Evolutionary conservation across 805 yeast genomes (phyloP), one percentile per base, ranked within the genome.

Genomic region (Komagataella pastoris): DNA sequence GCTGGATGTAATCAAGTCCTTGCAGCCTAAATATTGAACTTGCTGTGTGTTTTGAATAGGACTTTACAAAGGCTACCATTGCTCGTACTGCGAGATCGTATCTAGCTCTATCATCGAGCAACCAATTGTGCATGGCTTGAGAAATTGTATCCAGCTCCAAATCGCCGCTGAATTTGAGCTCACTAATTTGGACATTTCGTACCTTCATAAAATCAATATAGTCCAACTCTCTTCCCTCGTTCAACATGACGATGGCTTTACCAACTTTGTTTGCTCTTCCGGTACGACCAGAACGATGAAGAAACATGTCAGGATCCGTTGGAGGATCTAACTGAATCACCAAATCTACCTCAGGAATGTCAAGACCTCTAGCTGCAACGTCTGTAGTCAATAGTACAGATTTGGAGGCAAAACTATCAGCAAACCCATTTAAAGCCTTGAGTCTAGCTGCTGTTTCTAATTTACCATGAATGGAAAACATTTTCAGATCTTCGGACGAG

Each of bases 341-440:
- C 23, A 90, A 67, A 61, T 93, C 98, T 7, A 93, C 97, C 51
- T 90, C 93, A 0, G 96, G 95, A 24, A 93, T 83, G 69, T 93
- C 99, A 19, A 93, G 78, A 47, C 99, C 99, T 62, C 99, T 76
- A 0, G 98, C 97, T 0, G 99, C 97, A n/a, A 93, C 97, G 72
- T 93, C 99, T 0, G 99, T 93, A 1, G 99, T 89, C 66, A 93
- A 70, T 21, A 93, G 66, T 0, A 91, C 78, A 7, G 82, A 72
- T 56, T 80, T 82, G 3, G 66, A 64, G 2, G 67, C 65, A 6
- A 62, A 60, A 3, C 75, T 72, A 1, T 74, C 73, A 0, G 81
- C 63, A 61, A 91, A 93, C 40, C 65, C 68, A 8, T 73, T 72
- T 47, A 91, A 68, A 0, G 96, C 86, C 61, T 79, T 85, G 50